phyloP scores from a whole-genome alignment of 2,329 filamentous ascomycete genomes.

The Alternaria incomplexa region DNA sequence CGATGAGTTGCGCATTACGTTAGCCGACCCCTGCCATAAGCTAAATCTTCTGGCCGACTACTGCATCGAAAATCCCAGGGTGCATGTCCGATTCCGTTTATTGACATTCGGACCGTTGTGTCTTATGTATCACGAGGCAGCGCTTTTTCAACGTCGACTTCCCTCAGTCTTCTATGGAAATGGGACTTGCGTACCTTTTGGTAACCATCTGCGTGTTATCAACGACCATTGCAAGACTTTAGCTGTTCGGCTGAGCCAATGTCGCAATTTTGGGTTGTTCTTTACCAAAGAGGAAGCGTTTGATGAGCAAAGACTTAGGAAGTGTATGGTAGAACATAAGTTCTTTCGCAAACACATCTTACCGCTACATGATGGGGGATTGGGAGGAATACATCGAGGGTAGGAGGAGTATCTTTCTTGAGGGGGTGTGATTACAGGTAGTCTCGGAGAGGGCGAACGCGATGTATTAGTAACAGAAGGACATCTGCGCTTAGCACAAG shows the following conservation, averaged over 20 bases:
- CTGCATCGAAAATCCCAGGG: not conserved
- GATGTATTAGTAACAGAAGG: not conserved
- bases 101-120: not conserved
- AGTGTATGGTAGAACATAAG: not conserved
- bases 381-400: not conserved
- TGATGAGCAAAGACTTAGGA: not conserved
- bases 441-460: not conserved
- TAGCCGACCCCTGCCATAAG: not conserved
- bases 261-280: not conserved
- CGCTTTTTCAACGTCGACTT: not conserved
- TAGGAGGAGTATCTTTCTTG: not conserved
- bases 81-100: not conserved
- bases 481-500: not conserved
- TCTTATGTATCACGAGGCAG: not conserved
- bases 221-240: not conserved
- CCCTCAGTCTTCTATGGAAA: not conserved
- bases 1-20: not conserved
- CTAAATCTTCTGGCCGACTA: not conserved
- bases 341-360: not conserved
- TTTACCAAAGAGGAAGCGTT: not conserved
- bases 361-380: not conserved
- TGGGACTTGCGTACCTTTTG: not conserved
- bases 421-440: not conserved
- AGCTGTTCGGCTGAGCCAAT: not conserved
- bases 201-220: not conserved